These are phyloP conservation scores for Basipetospora chlamydospora DNA, from an alignment of 2,329 filamentous ascomycete species.

Conservation along the genomic window DNA sequence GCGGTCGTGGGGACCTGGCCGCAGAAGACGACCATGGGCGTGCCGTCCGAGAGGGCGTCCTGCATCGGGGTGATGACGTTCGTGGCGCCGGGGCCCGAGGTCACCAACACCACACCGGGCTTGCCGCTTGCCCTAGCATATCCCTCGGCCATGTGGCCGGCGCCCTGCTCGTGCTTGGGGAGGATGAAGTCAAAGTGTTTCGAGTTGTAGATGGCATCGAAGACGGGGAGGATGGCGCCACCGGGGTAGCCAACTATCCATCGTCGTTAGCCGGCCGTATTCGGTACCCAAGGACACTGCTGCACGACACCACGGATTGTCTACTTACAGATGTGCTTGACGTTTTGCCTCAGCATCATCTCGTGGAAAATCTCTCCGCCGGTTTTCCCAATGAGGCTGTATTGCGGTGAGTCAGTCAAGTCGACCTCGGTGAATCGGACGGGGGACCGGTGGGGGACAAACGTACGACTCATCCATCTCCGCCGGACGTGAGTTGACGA, in stretches of 20 bases:
- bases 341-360: slow-evolving; percentile 89
- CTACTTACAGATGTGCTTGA: slow-evolving; percentile 88
- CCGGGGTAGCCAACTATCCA: slow-evolving; percentile 72
- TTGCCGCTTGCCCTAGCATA: slow-evolving; percentile 89
- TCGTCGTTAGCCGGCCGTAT: too few species aligned
- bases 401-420: not conserved
- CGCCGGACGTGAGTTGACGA: slow-evolving; percentile 42
- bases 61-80: slow-evolving; percentile 96
- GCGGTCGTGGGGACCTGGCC: slow-evolving; percentile 83
- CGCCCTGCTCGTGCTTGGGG: slow-evolving; percentile 91
- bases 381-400: slow-evolving; percentile 79
- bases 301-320: too few species aligned
- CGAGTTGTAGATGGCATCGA: slow-evolving; percentile 98
- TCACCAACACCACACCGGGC: slow-evolving; percentile 91
- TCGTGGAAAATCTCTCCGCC: slow-evolving; percentile 97
- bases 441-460: not conserved
- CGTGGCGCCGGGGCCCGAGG: slow-evolving; percentile 88
- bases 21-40: slow-evolving; percentile 87
- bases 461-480: slow-evolving; percentile 73
- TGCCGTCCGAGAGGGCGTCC: slow-evolving; percentile 88
- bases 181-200: slow-evolving; percentile 93
- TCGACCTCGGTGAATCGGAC: not conserved
- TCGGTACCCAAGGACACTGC: too few species aligned
- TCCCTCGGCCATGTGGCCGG: slow-evolving; percentile 96
- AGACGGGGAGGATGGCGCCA: slow-evolving; percentile 91